These are phyloP conservation scores for Discostella stelligera DNA, from an alignment of 352 stramenopile species.

Conservation along the genomic window DNA sequence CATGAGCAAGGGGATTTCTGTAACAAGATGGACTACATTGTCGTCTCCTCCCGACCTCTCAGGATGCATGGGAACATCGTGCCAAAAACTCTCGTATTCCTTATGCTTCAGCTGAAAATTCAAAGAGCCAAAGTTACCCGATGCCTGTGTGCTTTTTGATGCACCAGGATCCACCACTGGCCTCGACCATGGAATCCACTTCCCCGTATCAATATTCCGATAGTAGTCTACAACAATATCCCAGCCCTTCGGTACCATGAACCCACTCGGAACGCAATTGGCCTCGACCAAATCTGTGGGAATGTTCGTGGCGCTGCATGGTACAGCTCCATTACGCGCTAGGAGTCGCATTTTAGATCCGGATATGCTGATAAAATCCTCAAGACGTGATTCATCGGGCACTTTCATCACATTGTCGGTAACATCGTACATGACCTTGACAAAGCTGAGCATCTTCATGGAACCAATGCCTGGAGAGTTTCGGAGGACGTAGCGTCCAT, in stretches of 20 bases:
- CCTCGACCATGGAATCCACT: conserved; percentile 85
- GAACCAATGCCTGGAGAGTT: conserved; percentile 95
- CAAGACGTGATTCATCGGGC: conserved; percentile 87
- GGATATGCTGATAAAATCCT: conserved; percentile 98
- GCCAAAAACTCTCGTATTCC: conserved; percentile 90
- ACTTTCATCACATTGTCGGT: conserved; percentile 97
- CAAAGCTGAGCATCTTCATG: conserved; percentile 90
- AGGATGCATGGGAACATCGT: conserved; percentile 91
- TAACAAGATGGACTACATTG: conserved; percentile 93
- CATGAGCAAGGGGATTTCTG: conserved; percentile 97
- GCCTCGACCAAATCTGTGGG: conserved; percentile 85
- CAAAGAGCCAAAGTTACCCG: conserved; percentile 82
- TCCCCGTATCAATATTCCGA: conserved; percentile 88
- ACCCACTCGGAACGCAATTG: conserved; percentile 95
- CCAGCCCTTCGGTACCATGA: conserved; percentile 98
- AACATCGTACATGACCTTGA: conserved; percentile 97
- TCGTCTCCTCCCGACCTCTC: conserved; percentile 34
- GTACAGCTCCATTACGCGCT: conserved; percentile 90
- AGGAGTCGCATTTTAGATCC: conserved; percentile 96
- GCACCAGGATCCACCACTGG: conserved; percentile 80
- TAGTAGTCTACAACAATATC: conserved; percentile 99
- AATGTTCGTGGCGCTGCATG: conserved; percentile 88
- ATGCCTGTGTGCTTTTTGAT: conserved; percentile 83
- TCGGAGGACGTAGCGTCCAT: conserved; percentile 95
- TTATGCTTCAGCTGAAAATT: conserved; percentile 76